These are phyloP conservation scores for Aureobasidium lini DNA, from an alignment of 2,329 filamentous ascomycete species.

Conservation along the genomic window DNA sequence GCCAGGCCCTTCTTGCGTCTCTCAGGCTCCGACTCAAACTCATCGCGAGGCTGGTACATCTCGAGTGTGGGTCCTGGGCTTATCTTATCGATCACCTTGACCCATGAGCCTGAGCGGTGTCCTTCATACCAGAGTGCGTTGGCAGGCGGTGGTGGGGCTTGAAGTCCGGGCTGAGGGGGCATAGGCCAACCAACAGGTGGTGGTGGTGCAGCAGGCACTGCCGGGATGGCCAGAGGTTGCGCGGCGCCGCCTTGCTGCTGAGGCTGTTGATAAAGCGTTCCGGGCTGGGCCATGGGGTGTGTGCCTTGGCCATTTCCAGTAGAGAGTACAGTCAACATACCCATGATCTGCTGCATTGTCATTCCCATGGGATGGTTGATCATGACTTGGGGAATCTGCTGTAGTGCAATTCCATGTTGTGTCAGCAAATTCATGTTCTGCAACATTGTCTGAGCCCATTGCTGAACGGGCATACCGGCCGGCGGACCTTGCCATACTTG, in stretches of 20 bases:
- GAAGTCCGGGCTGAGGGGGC: not conserved
- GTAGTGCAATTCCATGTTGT: not conserved
- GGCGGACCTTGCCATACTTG: constrained; percentile 8
- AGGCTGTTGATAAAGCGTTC: not conserved
- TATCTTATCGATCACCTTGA: constrained; percentile 41
- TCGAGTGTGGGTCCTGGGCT: constrained; percentile 41
- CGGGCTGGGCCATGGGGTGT: constrained; percentile 2
- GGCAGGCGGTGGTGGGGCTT: not conserved
- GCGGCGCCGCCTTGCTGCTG: not conserved
- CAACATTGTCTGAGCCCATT: constrained; percentile 6
- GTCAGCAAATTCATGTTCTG: not conserved
- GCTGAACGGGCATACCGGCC: not conserved
- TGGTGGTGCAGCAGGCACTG: not conserved
- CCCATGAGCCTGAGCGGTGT: constrained; percentile 43
- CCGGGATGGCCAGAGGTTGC: not conserved
- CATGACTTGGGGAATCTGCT: constrained; percentile 9
- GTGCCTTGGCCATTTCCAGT: not conserved
- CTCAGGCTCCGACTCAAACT: constrained; percentile 20
- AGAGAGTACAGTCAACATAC: not conserved
- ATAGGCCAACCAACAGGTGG: not conserved
- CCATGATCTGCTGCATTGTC: constrained; percentile 8
- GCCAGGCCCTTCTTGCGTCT: constrained; percentile 28
- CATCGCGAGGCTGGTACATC: constrained; percentile 30
- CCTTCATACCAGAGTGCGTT: constrained; percentile 22
- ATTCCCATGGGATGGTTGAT: constrained; percentile 8